These are phyloP conservation scores for Oryza australiensis DNA, from an alignment of 176 grass and related monocot species.

Conservation along the genomic window DNA sequence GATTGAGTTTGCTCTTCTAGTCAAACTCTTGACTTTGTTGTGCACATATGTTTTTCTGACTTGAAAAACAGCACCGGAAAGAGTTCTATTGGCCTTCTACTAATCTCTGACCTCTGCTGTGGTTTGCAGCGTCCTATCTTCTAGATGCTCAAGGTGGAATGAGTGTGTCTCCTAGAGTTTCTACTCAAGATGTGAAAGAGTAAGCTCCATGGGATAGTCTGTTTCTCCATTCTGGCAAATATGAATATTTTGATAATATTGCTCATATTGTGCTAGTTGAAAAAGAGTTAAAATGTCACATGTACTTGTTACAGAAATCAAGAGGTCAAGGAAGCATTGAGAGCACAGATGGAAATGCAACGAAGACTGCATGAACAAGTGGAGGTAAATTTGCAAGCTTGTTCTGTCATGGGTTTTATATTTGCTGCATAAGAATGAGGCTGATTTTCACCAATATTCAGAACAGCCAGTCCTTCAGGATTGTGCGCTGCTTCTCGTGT, in stretches of 20 bases:
- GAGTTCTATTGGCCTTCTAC: background rate
- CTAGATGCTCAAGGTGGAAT: slow-evolving; percentile 72
- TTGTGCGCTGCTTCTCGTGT: background rate
- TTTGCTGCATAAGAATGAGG: slow-evolving; percentile 10
- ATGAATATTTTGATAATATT: background rate
- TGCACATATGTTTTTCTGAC: background rate
- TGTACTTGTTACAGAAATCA: slow-evolving; percentile 52
- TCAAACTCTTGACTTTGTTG: background rate
- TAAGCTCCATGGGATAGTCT: slow-evolving; percentile 37
- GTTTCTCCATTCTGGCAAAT: background rate
- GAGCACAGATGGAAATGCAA: slow-evolving; percentile 96
- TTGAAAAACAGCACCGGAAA: slow-evolving; percentile 17
- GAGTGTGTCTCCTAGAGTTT: slow-evolving; percentile 80
- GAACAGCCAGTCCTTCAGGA: background rate
- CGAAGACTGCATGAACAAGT: slow-evolving; percentile 98
- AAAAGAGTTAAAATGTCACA: slow-evolving; percentile 26
- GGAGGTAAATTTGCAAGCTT: slow-evolving; percentile 52
- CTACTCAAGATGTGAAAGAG: slow-evolving; percentile 86
- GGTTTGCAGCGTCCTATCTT: slow-evolving; percentile 74
- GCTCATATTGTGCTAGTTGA: background rate
- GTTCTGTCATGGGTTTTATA: background rate
- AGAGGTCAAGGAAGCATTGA: slow-evolving; percentile 76
- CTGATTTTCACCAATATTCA: background rate
- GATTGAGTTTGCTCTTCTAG: background rate
- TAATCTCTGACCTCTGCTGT: slow-evolving; percentile 28